phyloP scores from a whole-genome alignment of 106 monocot genomes.

The Allium sativum region DNA sequence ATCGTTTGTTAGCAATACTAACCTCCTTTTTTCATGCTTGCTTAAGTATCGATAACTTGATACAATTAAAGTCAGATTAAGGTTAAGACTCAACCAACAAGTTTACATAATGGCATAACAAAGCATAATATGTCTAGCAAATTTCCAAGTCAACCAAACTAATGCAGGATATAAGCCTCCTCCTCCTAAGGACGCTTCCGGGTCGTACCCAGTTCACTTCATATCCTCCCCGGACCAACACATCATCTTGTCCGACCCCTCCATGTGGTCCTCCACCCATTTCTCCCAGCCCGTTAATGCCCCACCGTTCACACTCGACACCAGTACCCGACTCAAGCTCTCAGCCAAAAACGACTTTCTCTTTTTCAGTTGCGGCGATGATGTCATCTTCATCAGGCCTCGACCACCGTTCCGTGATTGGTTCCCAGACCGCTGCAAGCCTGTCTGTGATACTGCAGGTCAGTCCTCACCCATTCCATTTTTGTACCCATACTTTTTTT shows the following conservation, averaged over 20 bases:
- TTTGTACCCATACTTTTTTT: too few species aligned
- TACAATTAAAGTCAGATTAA: too few species aligned
- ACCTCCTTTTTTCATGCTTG: too few species aligned
- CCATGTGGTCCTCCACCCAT: constrained; percentile 54
- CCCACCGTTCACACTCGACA: constrained; percentile 70
- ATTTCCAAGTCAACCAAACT: too few species aligned
- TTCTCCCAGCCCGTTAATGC: neutral
- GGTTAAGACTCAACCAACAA: too few species aligned
- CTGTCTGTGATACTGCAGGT: constrained; percentile 51
- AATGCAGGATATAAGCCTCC: too few species aligned
- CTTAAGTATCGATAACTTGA: too few species aligned
- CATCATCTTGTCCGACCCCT: constrained; percentile 69
- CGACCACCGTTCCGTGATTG: constrained; percentile 47
- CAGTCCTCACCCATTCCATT: too few species aligned
- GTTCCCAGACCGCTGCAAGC: constrained; percentile 66
- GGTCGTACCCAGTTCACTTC: constrained; percentile 43
- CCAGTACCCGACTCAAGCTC: constrained; percentile 64
- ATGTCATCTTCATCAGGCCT: constrained; percentile 44
- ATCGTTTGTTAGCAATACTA: too few species aligned
- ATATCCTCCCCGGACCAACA: constrained; percentile 57
- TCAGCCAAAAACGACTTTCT: constrained; percentile 63
- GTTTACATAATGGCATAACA: too few species aligned
- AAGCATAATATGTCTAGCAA: too few species aligned
- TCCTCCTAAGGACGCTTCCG: constrained; percentile 71
- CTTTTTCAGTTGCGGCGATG: constrained; percentile 72